Evolutionary conservation across 2,329 filamentous ascomycete species (phyloP).

Genomic region (Neurospora sp.): DNA sequence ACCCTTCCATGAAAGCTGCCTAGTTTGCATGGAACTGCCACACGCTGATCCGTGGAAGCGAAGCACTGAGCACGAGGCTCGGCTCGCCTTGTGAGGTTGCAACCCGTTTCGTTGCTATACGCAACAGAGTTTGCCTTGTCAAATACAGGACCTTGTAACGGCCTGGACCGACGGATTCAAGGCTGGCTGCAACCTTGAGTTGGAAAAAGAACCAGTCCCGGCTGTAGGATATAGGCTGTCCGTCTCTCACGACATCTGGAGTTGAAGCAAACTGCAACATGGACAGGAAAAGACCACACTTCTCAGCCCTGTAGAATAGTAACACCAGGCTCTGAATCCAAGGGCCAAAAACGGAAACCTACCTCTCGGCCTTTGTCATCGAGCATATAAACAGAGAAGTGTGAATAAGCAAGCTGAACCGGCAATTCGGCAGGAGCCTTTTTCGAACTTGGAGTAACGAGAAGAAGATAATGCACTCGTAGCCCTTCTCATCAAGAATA

Average conservation of each 20-base stretch:
- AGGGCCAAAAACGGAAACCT: neutral
- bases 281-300: neutral
- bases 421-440: neutral
- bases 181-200: neutral
- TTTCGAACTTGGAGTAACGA: neutral
- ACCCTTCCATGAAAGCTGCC: neutral
- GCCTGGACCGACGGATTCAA: neutral
- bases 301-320: neutral
- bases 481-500: neutral
- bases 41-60: neutral
- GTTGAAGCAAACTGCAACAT: neutral
- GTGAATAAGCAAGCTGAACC: neutral
- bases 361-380: neutral
- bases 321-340: neutral
- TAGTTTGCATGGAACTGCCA: neutral
- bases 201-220: neutral
- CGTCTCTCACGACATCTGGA: neutral
- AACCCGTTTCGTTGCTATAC: neutral
- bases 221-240: neutral
- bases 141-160: neutral
- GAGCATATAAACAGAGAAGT: neutral
- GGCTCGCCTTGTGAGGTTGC: neutral
- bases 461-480: neutral
- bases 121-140: neutral
- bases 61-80: neutral